phyloP scores from a whole-genome alignment of 2,329 filamentous ascomycete species.

The Tolypocladium nubicola region DNA sequence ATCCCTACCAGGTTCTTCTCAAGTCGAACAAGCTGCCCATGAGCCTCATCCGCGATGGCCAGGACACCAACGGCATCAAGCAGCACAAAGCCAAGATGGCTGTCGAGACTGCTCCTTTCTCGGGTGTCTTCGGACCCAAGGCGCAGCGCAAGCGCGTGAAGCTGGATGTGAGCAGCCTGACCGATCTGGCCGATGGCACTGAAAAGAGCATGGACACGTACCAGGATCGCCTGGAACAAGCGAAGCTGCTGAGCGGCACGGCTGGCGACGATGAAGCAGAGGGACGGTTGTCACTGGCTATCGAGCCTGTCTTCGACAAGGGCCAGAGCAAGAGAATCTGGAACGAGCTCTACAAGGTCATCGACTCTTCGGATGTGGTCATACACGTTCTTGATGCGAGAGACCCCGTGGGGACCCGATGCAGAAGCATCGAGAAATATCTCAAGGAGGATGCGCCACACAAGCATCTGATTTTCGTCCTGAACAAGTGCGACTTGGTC shows the following conservation, averaged over 20 bases:
- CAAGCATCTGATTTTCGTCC: conserved; percentile 62
- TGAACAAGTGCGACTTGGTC: conserved; percentile 60
- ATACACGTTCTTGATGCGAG: conserved; percentile 89
- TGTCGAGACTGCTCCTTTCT: conserved; percentile 77
- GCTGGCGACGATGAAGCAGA: conserved; percentile 46
- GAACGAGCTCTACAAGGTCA: conserved; percentile 94
- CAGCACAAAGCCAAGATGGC: conserved; percentile 91
- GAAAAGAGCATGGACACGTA: conserved; percentile 75
- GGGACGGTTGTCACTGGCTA: conserved; percentile 45
- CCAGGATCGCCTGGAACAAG: conserved; percentile 69
- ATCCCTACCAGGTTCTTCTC: conserved; percentile 89
- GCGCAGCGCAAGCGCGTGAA: conserved; percentile 88
- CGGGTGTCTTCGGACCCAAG: conserved; percentile 87
- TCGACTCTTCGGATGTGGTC: conserved; percentile 90
- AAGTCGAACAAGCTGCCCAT: conserved; percentile 97
- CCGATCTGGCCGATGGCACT: conserved; percentile 71
- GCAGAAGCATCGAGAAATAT: conserved; percentile 72
- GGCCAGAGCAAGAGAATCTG: conserved; percentile 92
- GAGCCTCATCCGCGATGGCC: conserved; percentile 77
- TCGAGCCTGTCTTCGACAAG: conserved; percentile 84
- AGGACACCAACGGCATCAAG: conserved; percentile 72
- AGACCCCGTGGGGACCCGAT: conserved; percentile 83
- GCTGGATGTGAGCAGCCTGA: conserved; percentile 69
- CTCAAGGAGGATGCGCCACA: conserved; percentile 87
- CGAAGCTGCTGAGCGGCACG: conserved; percentile 62